These are phyloP conservation scores for Cordyceps cicadae DNA, from an alignment of 2,329 filamentous ascomycete genomes.

Conservation along the genomic window DNA sequence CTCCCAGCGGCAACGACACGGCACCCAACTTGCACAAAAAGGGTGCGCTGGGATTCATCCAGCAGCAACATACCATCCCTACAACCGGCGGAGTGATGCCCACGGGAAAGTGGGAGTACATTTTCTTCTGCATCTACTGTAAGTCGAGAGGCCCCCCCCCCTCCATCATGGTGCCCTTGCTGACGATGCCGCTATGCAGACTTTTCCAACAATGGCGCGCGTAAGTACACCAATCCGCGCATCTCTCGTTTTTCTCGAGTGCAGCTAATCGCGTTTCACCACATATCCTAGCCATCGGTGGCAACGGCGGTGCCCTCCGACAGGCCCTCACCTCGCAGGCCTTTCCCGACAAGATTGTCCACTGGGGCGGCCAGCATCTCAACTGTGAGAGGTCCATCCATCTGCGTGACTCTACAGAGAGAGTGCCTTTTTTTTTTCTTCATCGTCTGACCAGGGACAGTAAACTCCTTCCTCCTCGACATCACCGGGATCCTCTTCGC, in stretches of 20 bases:
- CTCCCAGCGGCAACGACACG: not conserved
- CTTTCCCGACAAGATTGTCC: conserved; percentile 7
- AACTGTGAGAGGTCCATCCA: not conserved
- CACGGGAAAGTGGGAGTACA: conserved; percentile 15
- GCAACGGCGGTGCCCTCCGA: conserved; percentile 13
- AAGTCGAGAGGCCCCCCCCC: not conserved
- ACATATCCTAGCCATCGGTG: conserved; percentile 10
- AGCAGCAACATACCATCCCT: conserved; percentile 14
- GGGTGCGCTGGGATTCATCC: conserved; percentile 10
- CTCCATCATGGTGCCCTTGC: not conserved
- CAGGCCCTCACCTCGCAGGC: conserved; percentile 11
- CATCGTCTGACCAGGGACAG: not conserved
- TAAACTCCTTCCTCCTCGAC: conserved; percentile 16
- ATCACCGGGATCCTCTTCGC: conserved; percentile 18
- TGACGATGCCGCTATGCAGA: not conserved
- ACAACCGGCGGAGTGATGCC: conserved; percentile 13
- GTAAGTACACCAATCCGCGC: not conserved
- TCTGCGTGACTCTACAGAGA: no score
- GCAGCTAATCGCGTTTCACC: not conserved
- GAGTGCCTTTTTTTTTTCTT: no score
- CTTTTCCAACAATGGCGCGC: conserved; percentile 15
- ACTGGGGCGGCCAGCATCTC: conserved; percentile 10
- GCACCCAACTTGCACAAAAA: conserved; percentile 7
- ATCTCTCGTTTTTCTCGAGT: not conserved
- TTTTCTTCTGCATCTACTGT: conserved; percentile 15